These are phyloP conservation scores for Amanita molliuscula DNA, from an alignment of 768 basidiomycete species.

Conservation along the genomic window DNA sequence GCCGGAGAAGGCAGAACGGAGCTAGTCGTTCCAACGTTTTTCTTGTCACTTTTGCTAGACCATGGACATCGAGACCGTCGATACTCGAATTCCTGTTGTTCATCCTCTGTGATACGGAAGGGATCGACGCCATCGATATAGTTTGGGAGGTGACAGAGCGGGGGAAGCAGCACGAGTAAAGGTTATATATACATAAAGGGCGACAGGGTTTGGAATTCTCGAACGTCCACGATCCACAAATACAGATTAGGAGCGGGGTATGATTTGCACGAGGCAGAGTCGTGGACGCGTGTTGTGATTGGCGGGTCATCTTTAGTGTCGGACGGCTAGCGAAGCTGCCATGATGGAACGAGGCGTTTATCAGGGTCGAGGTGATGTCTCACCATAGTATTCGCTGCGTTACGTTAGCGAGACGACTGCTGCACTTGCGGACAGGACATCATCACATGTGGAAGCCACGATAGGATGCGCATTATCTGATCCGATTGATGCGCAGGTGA, in stretches of 20 bases:
- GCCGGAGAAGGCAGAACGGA: conserved; percentile 22
- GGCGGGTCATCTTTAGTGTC: not conserved
- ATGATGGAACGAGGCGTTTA: not conserved
- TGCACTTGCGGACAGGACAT: too few relatives aligned
- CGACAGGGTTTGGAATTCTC: not conserved
- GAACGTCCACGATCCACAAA: not conserved
- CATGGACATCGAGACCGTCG: conserved; percentile 15
- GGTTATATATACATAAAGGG: not conserved
- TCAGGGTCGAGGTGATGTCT: not conserved
- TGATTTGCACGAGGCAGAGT: conserved; percentile 5
- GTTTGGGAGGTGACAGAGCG: not conserved
- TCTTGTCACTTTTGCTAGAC: conserved; percentile 20
- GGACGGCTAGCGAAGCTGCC: not conserved
- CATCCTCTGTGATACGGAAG: not conserved
- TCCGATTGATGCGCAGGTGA: not conserved
- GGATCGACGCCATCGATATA: not conserved
- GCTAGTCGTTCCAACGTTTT: conserved; percentile 29
- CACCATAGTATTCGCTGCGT: not conserved
- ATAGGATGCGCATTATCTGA: not conserved
- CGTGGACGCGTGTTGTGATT: conserved; percentile 1
- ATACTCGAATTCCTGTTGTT: conserved; percentile 3
- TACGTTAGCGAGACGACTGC: too few relatives aligned
- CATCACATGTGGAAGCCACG: not conserved
- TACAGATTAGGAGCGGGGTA: not conserved
- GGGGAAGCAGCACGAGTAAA: not conserved